phyloP scores from a whole-genome alignment of 2,329 filamentous ascomycete species.

The Pyrenochaeta sp. region DNA sequence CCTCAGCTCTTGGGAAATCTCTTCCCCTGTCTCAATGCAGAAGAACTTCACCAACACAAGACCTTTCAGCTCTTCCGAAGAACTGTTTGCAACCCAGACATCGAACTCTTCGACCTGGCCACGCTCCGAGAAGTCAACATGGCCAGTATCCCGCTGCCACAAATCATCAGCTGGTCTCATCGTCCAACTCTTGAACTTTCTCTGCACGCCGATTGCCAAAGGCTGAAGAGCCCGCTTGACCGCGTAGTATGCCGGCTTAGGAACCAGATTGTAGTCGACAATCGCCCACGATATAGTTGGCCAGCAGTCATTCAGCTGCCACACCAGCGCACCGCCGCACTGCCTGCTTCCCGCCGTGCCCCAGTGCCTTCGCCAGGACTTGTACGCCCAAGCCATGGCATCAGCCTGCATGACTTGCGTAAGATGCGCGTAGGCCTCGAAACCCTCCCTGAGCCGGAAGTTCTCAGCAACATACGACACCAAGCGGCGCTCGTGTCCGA shows the following conservation, averaged over 20 bases:
- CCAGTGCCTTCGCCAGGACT: conserved; percentile 77
- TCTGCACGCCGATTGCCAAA: conserved; percentile 64
- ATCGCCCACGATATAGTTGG: conserved; percentile 82
- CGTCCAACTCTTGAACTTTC: conserved; percentile 58
- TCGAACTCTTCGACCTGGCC: conserved; percentile 53
- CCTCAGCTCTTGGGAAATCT: conserved; percentile 55
- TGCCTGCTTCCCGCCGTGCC: conserved; percentile 66
- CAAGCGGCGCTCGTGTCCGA: conserved; percentile 84
- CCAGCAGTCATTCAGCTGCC: conserved; percentile 90
- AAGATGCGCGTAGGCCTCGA: conserved; percentile 61
- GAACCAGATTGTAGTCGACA: conserved; percentile 77
- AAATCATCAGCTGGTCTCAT: conserved; percentile 50
- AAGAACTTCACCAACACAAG: conserved; percentile 61
- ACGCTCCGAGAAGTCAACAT: conserved; percentile 29
- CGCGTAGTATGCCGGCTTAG: conserved; percentile 79
- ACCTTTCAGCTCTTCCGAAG: conserved; percentile 51
- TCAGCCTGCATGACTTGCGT: conserved; percentile 69
- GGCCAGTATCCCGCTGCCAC: conserved; percentile 38
- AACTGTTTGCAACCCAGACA: conserved; percentile 63
- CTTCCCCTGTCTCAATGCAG: conserved; percentile 60
- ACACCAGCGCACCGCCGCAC: conserved; percentile 78
- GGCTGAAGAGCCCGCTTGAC: conserved; percentile 63
- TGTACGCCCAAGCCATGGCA: conserved; percentile 66
- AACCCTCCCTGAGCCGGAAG: conserved; percentile 65
- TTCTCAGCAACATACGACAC: conserved; percentile 91